Conservation (phyloP, 2,329 filamentous ascomycete genomes). For the Hypoxylon sp. region DNA sequence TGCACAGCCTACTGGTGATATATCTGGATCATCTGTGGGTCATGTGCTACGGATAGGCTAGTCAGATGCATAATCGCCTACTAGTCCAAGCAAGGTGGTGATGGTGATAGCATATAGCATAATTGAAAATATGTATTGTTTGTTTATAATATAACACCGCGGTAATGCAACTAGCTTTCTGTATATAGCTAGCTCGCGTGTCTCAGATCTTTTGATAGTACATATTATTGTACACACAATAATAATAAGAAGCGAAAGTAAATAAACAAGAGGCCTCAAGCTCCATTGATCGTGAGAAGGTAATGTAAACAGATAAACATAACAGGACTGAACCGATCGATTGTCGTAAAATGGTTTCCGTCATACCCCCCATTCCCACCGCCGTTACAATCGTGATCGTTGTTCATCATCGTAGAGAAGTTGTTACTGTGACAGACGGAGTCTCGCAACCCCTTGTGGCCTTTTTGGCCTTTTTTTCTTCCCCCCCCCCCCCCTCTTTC, state of each 20-base stretch:
- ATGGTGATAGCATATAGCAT: background rate
- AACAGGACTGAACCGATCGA: constrained; percentile 21
- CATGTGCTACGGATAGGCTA: background rate
- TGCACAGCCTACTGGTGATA: background rate
- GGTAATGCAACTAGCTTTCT: constrained; percentile 3
- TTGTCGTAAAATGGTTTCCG: constrained; percentile 22
- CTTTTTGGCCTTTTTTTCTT: constrained; percentile 14
- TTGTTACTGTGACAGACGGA: constrained; percentile 14
- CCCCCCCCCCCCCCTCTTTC: constrained; percentile 23
- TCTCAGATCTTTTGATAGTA: constrained; percentile 27
- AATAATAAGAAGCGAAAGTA: constrained; percentile 27
- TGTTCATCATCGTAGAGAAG: constrained; percentile 34
- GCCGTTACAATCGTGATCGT: constrained; percentile 33
- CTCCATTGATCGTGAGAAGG: constrained; percentile 9
- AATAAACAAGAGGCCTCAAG: constrained; percentile 30
- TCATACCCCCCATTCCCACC: constrained; percentile 12
- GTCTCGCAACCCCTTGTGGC: constrained; percentile 27
- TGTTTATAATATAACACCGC: background rate
- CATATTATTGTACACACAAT: constrained; percentile 39
- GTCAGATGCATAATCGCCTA: background rate
- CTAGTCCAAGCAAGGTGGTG: background rate
- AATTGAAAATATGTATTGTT: constrained; percentile 3
- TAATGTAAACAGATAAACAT: constrained; percentile 11
- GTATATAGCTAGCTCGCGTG: constrained; percentile 13
- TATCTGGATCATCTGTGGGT: background rate